Conservation (phyloP, 2,329 filamentous ascomycete species). For the Stemphylium vesicarium region DNA sequence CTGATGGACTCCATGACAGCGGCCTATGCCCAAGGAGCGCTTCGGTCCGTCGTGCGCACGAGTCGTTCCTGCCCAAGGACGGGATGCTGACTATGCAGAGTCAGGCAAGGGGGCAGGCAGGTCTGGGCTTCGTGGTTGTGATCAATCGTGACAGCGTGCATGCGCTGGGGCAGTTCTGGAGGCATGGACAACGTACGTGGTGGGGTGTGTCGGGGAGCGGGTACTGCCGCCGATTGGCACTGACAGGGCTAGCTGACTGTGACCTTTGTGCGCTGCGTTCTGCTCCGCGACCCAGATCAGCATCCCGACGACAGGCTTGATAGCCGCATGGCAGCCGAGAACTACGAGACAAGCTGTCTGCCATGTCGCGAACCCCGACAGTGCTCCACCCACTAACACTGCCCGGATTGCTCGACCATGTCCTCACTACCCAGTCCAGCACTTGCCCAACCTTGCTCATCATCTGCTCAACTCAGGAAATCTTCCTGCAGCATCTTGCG, state of each 20-base stretch:
- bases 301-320: slow-evolving; percentile 9
- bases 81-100: slow-evolving; percentile 34
- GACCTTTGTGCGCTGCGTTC: not conserved
- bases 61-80: slow-evolving; percentile 19
- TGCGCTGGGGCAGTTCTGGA: slow-evolving; percentile 16
- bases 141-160: slow-evolving; percentile 32
- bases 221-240: slow-evolving; percentile 14
- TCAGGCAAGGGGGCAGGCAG: slow-evolving; percentile 23
- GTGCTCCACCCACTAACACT: slow-evolving; percentile 51
- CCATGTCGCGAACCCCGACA: slow-evolving; percentile 37
- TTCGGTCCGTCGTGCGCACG: slow-evolving; percentile 22
- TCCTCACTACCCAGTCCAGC: slow-evolving; percentile 58
- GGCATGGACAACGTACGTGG: slow-evolving; percentile 12
- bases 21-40: slow-evolving; percentile 18
- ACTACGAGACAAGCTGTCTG: not conserved
- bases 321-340: slow-evolving; percentile 15
- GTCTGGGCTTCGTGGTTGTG: slow-evolving; percentile 27
- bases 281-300: slow-evolving; percentile 5
- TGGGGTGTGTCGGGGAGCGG: slow-evolving; percentile 14
- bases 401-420: slow-evolving; percentile 65
- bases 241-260: not conserved
- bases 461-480: slow-evolving; percentile 69
- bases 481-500: slow-evolving; percentile 68
- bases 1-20: slow-evolving; percentile 90
- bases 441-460: slow-evolving; percentile 71